These are phyloP conservation scores for Backusella westeae DNA, from an alignment of 192 early-diverging fungal genomes.

Conservation along the genomic window DNA sequence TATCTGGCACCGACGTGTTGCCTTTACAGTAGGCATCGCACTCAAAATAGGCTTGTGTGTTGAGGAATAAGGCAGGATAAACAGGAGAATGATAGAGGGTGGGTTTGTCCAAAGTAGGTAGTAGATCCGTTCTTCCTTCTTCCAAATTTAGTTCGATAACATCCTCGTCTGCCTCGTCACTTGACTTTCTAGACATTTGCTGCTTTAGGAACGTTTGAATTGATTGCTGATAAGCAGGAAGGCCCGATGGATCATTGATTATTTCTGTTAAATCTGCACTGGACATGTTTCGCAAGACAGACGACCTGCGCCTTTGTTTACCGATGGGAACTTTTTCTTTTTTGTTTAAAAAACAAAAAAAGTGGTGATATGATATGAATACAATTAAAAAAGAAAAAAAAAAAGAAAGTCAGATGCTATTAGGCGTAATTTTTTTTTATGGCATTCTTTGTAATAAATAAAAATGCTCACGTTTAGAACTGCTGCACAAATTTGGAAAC, in stretches of 20 bases:
- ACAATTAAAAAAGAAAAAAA: not conserved
- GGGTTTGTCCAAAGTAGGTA: not conserved
- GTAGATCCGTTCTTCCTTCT: constrained; percentile 8
- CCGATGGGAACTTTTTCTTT: not conserved
- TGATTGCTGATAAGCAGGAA: constrained; percentile 8
- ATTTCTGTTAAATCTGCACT: constrained; percentile 8
- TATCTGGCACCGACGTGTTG: not conserved
- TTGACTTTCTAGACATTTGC: constrained; percentile 4
- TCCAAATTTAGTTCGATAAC: constrained; percentile 12
- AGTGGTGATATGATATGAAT: not conserved
- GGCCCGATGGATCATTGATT: not conserved
- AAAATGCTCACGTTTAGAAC: constrained; percentile 18
- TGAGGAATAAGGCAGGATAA: constrained; percentile 19
- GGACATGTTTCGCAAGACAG: constrained; percentile 11
- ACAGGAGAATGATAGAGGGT: constrained; percentile 13
- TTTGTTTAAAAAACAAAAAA: not conserved
- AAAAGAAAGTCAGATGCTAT: not conserved
- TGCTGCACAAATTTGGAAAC: constrained; percentile 2
- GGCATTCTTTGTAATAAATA: constrained; percentile 10
- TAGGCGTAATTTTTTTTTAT: not conserved
- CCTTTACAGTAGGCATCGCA: not conserved
- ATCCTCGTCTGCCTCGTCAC: constrained; percentile 11
- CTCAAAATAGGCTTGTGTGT: not conserved
- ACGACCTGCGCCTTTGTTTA: constrained; percentile 12
- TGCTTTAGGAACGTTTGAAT: constrained; percentile 10